phyloP scores from a whole-genome alignment of 768 basidiomycete genomes.

The Phanerochaete carnosa region DNA sequence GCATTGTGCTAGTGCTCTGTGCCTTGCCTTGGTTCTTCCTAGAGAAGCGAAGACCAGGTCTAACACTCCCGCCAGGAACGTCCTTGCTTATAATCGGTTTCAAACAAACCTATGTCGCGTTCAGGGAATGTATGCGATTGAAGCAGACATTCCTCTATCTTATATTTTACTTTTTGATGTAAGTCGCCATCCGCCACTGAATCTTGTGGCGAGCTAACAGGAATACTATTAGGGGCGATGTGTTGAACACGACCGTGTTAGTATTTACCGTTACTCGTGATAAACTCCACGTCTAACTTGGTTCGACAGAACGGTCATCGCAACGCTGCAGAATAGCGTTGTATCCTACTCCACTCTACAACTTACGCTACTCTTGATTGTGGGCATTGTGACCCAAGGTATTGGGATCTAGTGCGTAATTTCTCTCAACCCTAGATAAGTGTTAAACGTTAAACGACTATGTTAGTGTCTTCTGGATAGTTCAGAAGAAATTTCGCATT shows the following conservation, averaged over 20 bases:
- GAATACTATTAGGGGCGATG: conserved; percentile 54
- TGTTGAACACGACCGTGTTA: conserved; percentile 72
- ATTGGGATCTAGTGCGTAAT: conserved; percentile 62
- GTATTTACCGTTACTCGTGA: conserved; percentile 15
- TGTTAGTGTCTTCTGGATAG: conserved; percentile 59
- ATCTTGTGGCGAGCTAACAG: not conserved
- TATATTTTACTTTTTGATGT: conserved; percentile 76
- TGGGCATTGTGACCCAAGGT: conserved; percentile 62
- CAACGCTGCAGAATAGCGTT: conserved; percentile 69
- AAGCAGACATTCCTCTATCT: conserved; percentile 76
- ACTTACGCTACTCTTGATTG: conserved; percentile 62
- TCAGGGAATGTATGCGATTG: conserved; percentile 60
- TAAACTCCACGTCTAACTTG: not conserved
- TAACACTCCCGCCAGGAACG: conserved; percentile 53
- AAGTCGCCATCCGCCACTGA: conserved; percentile 20
- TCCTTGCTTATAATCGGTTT: conserved; percentile 62
- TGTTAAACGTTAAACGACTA: not conserved
- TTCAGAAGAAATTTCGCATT: conserved; percentile 62
- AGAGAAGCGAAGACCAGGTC: conserved; percentile 64
- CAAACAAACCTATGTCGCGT: conserved; percentile 60
- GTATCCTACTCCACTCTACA: conserved; percentile 73
- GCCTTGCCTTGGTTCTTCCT: conserved; percentile 73
- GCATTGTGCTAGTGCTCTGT: conserved; percentile 45
- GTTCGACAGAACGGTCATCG: conserved; percentile 57
- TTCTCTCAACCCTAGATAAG: not conserved